Percentiles rank a stretch among this genome's conserved stretches.
Evolutionary conservation across 2,329 filamentous ascomycete genomes (phyloP).

Genomic region (Beauveria sp.): DNA sequence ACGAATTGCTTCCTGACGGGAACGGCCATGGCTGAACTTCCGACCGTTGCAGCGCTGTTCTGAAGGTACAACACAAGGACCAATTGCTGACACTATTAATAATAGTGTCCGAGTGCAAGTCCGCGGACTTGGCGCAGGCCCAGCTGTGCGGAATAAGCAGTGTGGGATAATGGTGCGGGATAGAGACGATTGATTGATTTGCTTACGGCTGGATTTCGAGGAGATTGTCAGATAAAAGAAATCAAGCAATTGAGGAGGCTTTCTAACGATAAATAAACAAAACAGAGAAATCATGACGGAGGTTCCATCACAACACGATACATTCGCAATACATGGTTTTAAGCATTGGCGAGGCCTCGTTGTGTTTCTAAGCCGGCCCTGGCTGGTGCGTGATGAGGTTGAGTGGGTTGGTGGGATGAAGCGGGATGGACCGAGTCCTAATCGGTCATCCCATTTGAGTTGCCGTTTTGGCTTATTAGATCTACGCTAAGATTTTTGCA

Average conservation of each 20-base stretch:
- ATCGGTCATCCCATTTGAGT: constrained; percentile 5
- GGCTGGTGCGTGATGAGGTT: background rate
- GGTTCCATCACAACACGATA: background rate
- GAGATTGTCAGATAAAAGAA: too few relatives aligned
- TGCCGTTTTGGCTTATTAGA: background rate
- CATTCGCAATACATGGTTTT: background rate
- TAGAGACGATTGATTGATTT: background rate
- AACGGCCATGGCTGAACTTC: background rate
- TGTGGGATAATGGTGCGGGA: background rate
- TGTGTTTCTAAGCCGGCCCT: background rate
- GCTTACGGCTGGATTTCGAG: too few relatives aligned
- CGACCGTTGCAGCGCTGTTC: background rate
- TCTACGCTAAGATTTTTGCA: background rate
- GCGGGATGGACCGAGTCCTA: background rate
- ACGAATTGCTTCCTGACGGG: background rate
- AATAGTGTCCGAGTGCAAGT: too few relatives aligned
- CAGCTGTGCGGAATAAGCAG: too few relatives aligned
- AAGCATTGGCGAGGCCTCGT: background rate
- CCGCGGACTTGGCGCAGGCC: too few relatives aligned
- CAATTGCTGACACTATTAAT: too few relatives aligned
- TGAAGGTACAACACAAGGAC: too few relatives aligned
- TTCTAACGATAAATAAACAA: background rate
- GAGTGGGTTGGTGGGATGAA: background rate
- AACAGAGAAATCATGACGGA: background rate
- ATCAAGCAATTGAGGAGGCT: background rate